Percentiles rank a stretch among this genome's conserved stretches.
phyloP scores from a whole-genome alignment of 2,329 filamentous ascomycete species.

The Pseudomassariella vexata region DNA sequence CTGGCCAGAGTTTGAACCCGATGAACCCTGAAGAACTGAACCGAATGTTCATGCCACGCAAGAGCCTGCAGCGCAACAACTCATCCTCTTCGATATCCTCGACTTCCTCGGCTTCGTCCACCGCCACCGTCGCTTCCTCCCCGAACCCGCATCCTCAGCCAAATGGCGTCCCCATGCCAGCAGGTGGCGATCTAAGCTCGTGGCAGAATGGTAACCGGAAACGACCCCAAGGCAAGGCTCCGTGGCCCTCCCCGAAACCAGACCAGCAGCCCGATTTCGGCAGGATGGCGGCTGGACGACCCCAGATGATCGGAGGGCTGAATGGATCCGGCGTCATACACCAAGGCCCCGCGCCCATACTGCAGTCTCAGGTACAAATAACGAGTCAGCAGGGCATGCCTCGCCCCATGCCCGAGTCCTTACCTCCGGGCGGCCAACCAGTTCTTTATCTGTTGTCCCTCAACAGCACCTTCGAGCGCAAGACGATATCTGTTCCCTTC shows the following conservation, averaged over 20 bases:
- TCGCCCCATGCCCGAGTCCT: conserved; percentile 61
- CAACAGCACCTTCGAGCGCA: conserved; percentile 95
- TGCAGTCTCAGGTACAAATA: conserved; percentile 31
- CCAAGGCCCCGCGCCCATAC: conserved; percentile 31
- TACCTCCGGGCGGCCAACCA: conserved; percentile 62
- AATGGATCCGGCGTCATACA: conserved; percentile 36
- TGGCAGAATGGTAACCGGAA: conserved; percentile 47
- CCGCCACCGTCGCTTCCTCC: conserved; percentile 58
- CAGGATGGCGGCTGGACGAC: conserved; percentile 31
- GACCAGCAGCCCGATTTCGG: conserved; percentile 43
- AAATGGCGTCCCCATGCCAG: conserved; percentile 51
- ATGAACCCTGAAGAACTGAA: conserved; percentile 81
- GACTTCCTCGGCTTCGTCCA: conserved; percentile 52
- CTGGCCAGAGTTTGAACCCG: conserved; percentile 44
- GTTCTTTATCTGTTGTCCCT: conserved; percentile 83
- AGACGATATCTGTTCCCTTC: conserved; percentile 90
- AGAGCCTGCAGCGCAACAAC: conserved; percentile 78
- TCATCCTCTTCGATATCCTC: conserved; percentile 84
- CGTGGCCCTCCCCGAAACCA: conserved; percentile 43
- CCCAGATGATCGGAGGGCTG: conserved; percentile 32
- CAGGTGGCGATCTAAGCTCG: conserved; percentile 41
- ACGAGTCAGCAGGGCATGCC: conserved; percentile 40
- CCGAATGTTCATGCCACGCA: conserved; percentile 86
- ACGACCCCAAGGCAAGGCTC: conserved; percentile 42
- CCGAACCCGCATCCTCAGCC: conserved; percentile 30